Percentiles rank a stretch among this genome's conserved stretches.
These are phyloP conservation scores for Leccinellum rugosiceps DNA, from an alignment of 768 basidiomycete genomes.

Conservation along the genomic window DNA sequence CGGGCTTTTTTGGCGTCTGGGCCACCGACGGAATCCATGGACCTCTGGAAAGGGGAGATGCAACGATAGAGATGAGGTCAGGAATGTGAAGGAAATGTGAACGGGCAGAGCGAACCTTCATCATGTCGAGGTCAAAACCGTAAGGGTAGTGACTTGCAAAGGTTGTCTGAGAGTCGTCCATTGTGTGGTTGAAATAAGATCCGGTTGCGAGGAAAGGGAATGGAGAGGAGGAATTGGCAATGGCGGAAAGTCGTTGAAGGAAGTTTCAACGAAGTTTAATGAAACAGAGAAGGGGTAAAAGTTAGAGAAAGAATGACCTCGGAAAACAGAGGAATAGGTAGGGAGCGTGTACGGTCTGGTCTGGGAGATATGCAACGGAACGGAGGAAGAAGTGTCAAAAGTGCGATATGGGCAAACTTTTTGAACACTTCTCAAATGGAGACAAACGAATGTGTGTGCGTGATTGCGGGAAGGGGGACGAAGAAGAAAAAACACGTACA, in stretches of 20 bases:
- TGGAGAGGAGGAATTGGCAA: constrained; percentile 48
- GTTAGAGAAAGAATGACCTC: constrained; percentile 53
- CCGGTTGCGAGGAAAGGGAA: constrained; percentile 30
- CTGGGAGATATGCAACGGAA: constrained; percentile 27
- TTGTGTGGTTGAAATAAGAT: constrained; percentile 33
- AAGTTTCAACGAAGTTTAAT: constrained; percentile 38
- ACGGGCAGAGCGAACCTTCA: constrained; percentile 58
- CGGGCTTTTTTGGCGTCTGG: constrained; percentile 88
- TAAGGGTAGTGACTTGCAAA: constrained; percentile 72
- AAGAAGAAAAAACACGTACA: constrained; percentile 40
- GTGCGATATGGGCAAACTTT: constrained; percentile 25
- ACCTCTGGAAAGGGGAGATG: constrained; percentile 52
- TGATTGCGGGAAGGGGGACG: constrained; percentile 13
- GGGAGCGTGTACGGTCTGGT: constrained; percentile 43
- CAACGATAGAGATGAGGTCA: background rate
- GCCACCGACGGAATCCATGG: constrained; percentile 79
- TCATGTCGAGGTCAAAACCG: constrained; percentile 86
- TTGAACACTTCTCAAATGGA: constrained; percentile 21
- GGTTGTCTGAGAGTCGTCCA: constrained; percentile 75
- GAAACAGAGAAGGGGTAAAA: constrained; percentile 46
- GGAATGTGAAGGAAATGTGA: background rate
- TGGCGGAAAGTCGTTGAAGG: constrained; percentile 42
- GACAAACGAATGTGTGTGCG: constrained; percentile 34
- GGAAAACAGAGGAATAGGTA: constrained; percentile 34
- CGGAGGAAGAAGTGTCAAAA: constrained; percentile 25